Evolutionary conservation across 1,284 basidiomycete genomes (phyloP), one percentile per base, ranked within the genome.

Genomic region (Trichosporon ovoides): DNA sequence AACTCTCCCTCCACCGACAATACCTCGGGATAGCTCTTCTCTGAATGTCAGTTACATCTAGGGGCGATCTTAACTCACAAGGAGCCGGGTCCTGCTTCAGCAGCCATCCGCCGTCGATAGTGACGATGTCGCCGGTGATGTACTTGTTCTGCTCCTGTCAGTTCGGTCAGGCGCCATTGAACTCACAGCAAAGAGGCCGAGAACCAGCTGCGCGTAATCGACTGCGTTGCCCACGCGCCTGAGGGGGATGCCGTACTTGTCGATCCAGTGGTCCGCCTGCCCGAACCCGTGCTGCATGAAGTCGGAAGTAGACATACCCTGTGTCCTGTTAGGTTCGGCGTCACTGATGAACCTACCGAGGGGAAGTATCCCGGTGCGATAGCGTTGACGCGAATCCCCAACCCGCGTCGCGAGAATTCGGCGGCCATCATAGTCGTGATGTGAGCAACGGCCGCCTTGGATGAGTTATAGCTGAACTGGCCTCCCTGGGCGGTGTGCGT

Each of bases 151-250:
- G 36, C 3, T 9, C n/a, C 18, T 16, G 38, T 52, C n/a, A 55
- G 35, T 18, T 20, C 10, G 3, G 1, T 20, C 7, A 19, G 1
- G 7, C 7, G 3, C n/a, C n/a, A 5, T 9, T 19, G 1, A 5
- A 68, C 70, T 67, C 54, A 75, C 72, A 12, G 66, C 60, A 31
- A 67, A 61, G 16, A 73, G 57, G n/a, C 65, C 54, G 37, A 76
- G 66, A 14, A 76, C 66, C 34, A 63, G 65, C 55, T 75, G 72
- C 11, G 72, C 70, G 50, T 75, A 76, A 46, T 76, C 74, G 11
- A 68, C 55, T 0, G 73, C 72, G 28, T 60, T 68, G 3, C 74
- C 74, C 5, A 71, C 67, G 55, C 71, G 63, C 11, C 67, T 69
- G 36, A 76, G 70, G 1, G 74, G 73, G 28, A 71, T 73, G 10